phyloP scores from a whole-genome alignment of 2,329 filamentous ascomycete genomes.

The Fusarium irregulare region DNA sequence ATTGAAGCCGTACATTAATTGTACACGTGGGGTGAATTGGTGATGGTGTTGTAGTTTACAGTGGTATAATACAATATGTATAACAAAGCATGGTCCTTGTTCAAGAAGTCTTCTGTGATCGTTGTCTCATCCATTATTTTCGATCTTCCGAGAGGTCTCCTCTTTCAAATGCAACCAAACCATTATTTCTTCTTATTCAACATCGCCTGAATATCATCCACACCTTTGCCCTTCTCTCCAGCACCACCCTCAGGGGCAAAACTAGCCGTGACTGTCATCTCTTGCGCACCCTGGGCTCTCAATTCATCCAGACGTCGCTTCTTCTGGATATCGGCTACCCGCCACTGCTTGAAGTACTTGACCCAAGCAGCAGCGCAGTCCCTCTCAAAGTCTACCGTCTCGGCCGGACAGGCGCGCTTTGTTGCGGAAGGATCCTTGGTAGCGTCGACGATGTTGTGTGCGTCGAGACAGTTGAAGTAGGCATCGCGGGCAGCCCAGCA shows the following conservation, averaged over 20 bases:
- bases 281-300: conserved; percentile 76
- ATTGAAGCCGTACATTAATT: conserved; percentile 19
- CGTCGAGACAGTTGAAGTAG: conserved; percentile 90
- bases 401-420: conserved; percentile 53
- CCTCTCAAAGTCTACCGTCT: conserved; percentile 74
- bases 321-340: conserved; percentile 92
- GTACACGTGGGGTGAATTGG: conserved; percentile 28
- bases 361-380: conserved; percentile 95
- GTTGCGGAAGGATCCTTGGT: conserved; percentile 56
- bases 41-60: conserved; percentile 36
- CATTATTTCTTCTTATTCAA: conserved; percentile 51
- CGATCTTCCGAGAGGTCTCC: not conserved
- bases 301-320: conserved; percentile 81
- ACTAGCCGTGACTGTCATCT: conserved; percentile 60
- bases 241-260: conserved; percentile 53
- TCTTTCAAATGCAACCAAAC: not conserved
- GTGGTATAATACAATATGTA: conserved; percentile 39
- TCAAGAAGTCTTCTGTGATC: conserved; percentile 11
- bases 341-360: conserved; percentile 96
- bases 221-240: conserved; percentile 48
- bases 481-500: conserved; percentile 92
- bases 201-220: conserved; percentile 55
- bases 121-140: conserved; percentile 7
- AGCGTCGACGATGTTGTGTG: conserved; percentile 80
- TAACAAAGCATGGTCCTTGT: conserved; percentile 16